These are phyloP conservation scores for Phytophthora aleatoria DNA, from an alignment of 352 stramenopile genomes.

Conservation along the genomic window DNA sequence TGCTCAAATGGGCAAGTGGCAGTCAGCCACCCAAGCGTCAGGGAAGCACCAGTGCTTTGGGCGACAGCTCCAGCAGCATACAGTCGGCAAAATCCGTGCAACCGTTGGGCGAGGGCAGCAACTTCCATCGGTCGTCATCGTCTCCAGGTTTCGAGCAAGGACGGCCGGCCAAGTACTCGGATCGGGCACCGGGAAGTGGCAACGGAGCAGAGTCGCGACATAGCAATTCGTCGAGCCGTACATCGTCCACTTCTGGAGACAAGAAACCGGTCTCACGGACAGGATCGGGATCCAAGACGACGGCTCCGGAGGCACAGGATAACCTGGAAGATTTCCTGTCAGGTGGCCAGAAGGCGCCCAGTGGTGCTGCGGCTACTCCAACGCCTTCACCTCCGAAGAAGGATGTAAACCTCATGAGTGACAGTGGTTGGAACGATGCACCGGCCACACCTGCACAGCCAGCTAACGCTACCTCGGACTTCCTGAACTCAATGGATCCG, in stretches of 20 bases:
- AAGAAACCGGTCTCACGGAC: constrained; percentile 41
- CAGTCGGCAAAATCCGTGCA: constrained; percentile 21
- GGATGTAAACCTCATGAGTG: constrained; percentile 78
- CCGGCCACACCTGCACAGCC: constrained; percentile 27
- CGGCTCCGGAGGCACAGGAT: constrained; percentile 32
- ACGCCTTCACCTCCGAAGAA: constrained; percentile 24
- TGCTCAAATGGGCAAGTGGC: constrained; percentile 61
- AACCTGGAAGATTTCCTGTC: constrained; percentile 84
- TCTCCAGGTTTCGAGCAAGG: constrained; percentile 52
- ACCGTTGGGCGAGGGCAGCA: constrained; percentile 21
- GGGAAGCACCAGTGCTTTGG: constrained; percentile 21
- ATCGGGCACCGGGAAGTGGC: constrained; percentile 30
- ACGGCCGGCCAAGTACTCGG: constrained; percentile 72
- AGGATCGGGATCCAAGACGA: constrained; percentile 33
- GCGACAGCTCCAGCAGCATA: constrained; percentile 26
- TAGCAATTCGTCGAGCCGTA: constrained; percentile 29
- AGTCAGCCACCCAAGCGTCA: constrained; percentile 31
- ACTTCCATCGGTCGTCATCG: constrained; percentile 53
- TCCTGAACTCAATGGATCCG: constrained; percentile 74
- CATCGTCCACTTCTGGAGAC: constrained; percentile 23
- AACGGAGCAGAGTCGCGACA: constrained; percentile 28
- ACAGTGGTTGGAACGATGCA: constrained; percentile 54
- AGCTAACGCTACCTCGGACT: constrained; percentile 42
- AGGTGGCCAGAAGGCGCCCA: constrained; percentile 38
- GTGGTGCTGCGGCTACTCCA: constrained; percentile 3